phyloP scores from a whole-genome alignment of 2,329 filamentous ascomycete species.

The Botryotinia calthae region DNA sequence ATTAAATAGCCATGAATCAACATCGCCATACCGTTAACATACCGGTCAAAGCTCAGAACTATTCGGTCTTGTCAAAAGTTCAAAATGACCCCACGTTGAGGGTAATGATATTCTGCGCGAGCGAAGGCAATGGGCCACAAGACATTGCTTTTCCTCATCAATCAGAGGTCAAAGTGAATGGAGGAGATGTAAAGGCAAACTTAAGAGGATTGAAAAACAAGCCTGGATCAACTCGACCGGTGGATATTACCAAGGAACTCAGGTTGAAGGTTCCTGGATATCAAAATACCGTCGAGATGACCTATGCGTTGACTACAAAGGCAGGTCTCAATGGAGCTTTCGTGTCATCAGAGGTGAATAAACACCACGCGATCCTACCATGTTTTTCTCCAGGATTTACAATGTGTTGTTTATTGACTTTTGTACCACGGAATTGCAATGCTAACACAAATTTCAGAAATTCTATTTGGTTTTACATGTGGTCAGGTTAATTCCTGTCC shows the following conservation, averaged over 20 bases:
- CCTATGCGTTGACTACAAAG: slow-evolving; percentile 89
- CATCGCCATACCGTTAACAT: slow-evolving; percentile 51
- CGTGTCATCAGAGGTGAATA: slow-evolving; percentile 19
- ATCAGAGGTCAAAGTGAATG: slow-evolving; percentile 88
- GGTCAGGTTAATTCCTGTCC: slow-evolving; percentile 69
- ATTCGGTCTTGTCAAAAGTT: slow-evolving; percentile 38
- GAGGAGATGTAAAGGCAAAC: slow-evolving; percentile 86
- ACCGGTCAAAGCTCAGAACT: slow-evolving; percentile 54
- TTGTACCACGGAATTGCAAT: background rate
- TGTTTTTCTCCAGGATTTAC: slow-evolving; percentile 20
- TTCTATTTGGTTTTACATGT: slow-evolving; percentile 72
- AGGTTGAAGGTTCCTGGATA: slow-evolving; percentile 66
- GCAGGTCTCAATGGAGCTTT: slow-evolving; percentile 47
- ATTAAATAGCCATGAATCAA: slow-evolving; percentile 35
- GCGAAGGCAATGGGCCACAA: slow-evolving; percentile 59
- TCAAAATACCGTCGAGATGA: slow-evolving; percentile 76
- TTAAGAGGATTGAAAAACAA: slow-evolving; percentile 93
- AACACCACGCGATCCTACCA: slow-evolving; percentile 25
- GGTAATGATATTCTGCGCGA: slow-evolving; percentile 81
- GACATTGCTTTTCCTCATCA: slow-evolving; percentile 90
- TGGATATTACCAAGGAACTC: slow-evolving; percentile 79
- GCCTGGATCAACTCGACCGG: slow-evolving; percentile 88
- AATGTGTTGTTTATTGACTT: background rate
- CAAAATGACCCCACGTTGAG: slow-evolving; percentile 45
- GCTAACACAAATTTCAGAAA: slow-evolving; percentile 50